Percentiles rank a stretch among this genome's conserved stretches.
Conservation (phyloP, 225 moss, liverwort and hornwort genomes). For the Sphagnum tenellum region DNA sequence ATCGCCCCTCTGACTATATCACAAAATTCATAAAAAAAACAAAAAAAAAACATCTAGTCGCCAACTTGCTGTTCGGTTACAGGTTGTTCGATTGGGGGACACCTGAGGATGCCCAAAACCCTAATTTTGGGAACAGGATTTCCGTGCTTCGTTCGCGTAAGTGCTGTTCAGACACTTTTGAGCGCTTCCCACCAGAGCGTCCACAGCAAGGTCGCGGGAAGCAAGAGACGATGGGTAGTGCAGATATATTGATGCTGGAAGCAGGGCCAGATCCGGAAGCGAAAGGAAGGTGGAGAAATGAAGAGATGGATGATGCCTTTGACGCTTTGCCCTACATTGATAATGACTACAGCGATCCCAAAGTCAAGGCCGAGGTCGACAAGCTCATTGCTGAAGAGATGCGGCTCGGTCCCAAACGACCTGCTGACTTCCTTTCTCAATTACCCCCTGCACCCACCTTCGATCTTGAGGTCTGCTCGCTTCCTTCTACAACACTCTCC, state of each 20-base stretch:
- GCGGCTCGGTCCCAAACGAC: conserved; percentile 63
- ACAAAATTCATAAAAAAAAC: too few species aligned
- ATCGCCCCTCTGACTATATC: too few species aligned
- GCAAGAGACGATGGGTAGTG: conserved; percentile 42
- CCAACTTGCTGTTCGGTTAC: too few species aligned
- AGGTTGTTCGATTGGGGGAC: too few species aligned
- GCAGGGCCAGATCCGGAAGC: conserved; percentile 29
- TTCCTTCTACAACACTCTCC: too few species aligned
- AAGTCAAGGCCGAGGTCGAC: conserved; percentile 85
- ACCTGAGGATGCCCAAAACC: too few species aligned
- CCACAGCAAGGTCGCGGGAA: too few species aligned
- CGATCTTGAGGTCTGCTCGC: conserved; percentile 45
- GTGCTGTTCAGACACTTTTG: too few species aligned
- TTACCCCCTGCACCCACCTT: conserved; percentile 60
- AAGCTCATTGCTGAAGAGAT: conserved; percentile 88
- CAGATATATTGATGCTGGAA: conserved; percentile 78
- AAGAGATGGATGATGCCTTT: conserved; percentile 50
- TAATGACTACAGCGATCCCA: conserved; percentile 70
- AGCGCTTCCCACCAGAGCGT: too few species aligned
- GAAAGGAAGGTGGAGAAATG: conserved; percentile 61
- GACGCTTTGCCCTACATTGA: conserved; percentile 94
- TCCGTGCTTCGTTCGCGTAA: too few species aligned
- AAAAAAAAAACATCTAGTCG: too few species aligned
- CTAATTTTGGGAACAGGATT: too few species aligned
- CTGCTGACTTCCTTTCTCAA: conserved; percentile 75